Evolutionary conservation across 148 eudicot species (phyloP).

Genomic region (Camellia japonica): DNA sequence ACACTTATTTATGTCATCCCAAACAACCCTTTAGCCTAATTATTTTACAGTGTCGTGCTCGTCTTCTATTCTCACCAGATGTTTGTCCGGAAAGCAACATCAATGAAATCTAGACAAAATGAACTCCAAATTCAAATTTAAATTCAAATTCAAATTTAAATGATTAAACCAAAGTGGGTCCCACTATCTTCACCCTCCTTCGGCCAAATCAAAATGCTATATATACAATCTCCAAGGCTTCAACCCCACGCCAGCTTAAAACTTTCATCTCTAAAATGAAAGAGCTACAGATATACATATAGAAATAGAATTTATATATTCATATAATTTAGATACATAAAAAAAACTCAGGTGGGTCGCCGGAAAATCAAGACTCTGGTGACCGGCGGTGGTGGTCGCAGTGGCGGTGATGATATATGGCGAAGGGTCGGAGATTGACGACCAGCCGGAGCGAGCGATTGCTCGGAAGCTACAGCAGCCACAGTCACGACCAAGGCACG

Average conservation of each 20-base stretch:
- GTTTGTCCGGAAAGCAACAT: slow-evolving; percentile 13
- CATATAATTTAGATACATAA: neutral
- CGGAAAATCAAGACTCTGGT: slow-evolving; percentile 11
- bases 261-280: no score
- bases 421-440: slow-evolving; percentile 71
- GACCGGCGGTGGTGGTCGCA: neutral
- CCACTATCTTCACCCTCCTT: neutral
- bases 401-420: slow-evolving; percentile 44
- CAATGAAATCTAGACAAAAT: slow-evolving; percentile 40
- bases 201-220: neutral
- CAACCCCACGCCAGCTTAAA: neutral
- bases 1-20: no score
- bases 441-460: slow-evolving; percentile 70
- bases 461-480: slow-evolving; percentile 40
- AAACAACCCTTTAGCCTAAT: no score
- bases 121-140: slow-evolving; percentile 34
- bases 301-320: neutral
- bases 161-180: neutral
- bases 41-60: slow-evolving; percentile 26
- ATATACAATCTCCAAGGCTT: slow-evolving; percentile 25
- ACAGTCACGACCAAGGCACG: slow-evolving; percentile 20
- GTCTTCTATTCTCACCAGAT: slow-evolving; percentile 17
- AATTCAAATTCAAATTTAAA: no score
- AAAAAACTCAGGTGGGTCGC: neutral
- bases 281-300: no score